Base-by-base conservation (phyloP, 2,329 filamentous ascomycete species). In the Teratosphaeria viscida region DNA sequence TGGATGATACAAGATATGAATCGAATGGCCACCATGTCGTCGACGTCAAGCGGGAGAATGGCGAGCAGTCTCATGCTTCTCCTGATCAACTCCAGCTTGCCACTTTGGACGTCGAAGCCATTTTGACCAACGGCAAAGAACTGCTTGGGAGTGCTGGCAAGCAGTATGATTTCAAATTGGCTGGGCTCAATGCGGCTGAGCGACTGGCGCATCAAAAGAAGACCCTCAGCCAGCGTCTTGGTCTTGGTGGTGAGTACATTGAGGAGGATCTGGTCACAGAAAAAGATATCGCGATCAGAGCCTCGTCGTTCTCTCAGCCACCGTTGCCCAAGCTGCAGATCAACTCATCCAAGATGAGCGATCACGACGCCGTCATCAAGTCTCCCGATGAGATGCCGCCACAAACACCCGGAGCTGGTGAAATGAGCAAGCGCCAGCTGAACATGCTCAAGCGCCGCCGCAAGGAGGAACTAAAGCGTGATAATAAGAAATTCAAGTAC, bases 401-500 rank as follows among this genome's bases (percentile, higher is more conserved):
- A 27, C 67, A 66, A 47, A 70, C 68, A 4, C 67, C 68, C 27
- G 67, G 64, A n/a, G 68, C 63, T 35, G 70, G 65, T 52, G 80
- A 82, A 2, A 79, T 99, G 57, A 97, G 94, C 76, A 92, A 94
- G 62, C 85, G 94, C 52, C 94, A 99, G 70, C 83, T 96, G 23
- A 99, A 99, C 69, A 90, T 94, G 57, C 77, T 99, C 10, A 97
- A 97, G 74, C 85, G 94, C 52, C 96, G 97, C 72, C 85, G 91
- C 52, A 99, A 97, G 75, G 85, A 88, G 67, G 90, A 95, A 67
- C 86, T 91, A 3, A 90, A 94, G 73, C 87, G 90, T 68, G 90
- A 92, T 57, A 90, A 92, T 60, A 92, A 88, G 65, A 97, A 96
- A 55, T 74, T 74, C 67, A 73, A 73, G 58, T 91, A 96, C 54